Evolutionary conservation across 2,329 filamentous ascomycete genomes (phyloP), one percentile per base, ranked within the genome.

Genomic region (Hypoxylon sp.): DNA sequence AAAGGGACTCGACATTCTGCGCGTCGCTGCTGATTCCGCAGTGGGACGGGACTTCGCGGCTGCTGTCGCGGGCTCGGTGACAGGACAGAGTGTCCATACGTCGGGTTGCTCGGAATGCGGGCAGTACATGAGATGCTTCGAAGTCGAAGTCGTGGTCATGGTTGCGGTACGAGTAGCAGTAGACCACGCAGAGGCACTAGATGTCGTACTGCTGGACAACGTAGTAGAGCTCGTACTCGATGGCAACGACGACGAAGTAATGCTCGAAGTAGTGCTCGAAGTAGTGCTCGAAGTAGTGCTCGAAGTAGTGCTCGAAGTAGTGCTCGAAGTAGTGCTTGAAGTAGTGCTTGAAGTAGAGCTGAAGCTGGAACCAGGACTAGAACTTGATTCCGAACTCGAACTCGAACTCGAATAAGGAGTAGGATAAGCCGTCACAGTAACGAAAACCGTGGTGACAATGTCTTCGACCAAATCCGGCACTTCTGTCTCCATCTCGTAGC

Each of bases 81-180:
- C 63, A 32, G 15, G 35, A 21, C 64, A 75, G 7, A 66, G 61
- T 0, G 73, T 75, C 61, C 68, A 75, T 53, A 71, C 62, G 32
- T 70, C 48, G 0, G 54, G 55, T 3, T 65, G 68, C 0, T 65
- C 60, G 1, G 72, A 35, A 48, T 70, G 60, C 17, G 72, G 65
- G 24, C 74, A 76, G 67, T 69, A 76, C 68, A 65, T 67, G 47
- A 51, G 48, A 5, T 15, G 24, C 3, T n/a, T 19, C 10, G 48
- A 27, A 2, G 58, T n/a, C 7, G 24, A 10, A 3, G 64, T 15
- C 5, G 29, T 10, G 2, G 62, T 17, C 4, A 55, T 13, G 2
- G 17, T 2, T 5, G 54, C 21, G 27, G 62, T 21, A 58, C 29
- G n/a, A 11, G 57, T 21, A 24, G 48, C 39, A 39, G 39, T 15